Evolutionary conservation across 2,329 filamentous ascomycete genomes (phyloP), one percentile per base, ranked within the genome.

Genomic region (Knoxdaviesia proteae): DNA sequence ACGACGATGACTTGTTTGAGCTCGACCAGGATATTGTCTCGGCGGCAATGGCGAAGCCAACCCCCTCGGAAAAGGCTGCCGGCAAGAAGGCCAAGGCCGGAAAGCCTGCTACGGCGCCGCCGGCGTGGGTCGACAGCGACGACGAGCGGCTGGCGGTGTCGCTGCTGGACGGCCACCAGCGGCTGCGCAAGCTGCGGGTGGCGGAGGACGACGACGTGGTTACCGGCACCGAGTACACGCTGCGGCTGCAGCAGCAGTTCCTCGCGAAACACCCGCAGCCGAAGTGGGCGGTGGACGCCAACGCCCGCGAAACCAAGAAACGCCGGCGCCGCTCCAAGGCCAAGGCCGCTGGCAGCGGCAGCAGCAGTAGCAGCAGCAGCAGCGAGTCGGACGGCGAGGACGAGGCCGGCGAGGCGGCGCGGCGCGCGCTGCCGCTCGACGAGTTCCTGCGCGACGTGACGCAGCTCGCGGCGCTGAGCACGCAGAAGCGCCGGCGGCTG

Each of bases 71-170:
- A 20, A 46, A 52, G 30, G 47, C 47, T 2, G 39, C 44, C 32
- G 51, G 45, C 5, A 49, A 51, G 20, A 40, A 45, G 6, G 43
- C 8, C 45, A 48, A 53, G 10, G 52, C 48, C 39, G 36, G 10
- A 6, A 34, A 43, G 0, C 42, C 42, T 7, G 42, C 49, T 6
- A 49, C 49, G 6, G 63, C 69, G 37, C 63, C 65, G 20, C 68
- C 78, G 3, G 82, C 76, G 1, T 98, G 90, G 90, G 77, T 87
- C 50, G 90, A 98, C 56, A 96, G 87, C 58, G 90, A 98, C 52
- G 90, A 98, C 54, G 90, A 96, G 54, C 73, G 83, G 43, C 64
- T 94, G 47, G 73, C 76, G 6, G 70, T 98, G 40, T 96, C 88
- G 9, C 20, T 20, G 20, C 68, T 98, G 36, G 80, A 84, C 4